Base-by-base conservation (phyloP, 805 yeast genomes). In the Sporopachydermia lactativora region DNA sequence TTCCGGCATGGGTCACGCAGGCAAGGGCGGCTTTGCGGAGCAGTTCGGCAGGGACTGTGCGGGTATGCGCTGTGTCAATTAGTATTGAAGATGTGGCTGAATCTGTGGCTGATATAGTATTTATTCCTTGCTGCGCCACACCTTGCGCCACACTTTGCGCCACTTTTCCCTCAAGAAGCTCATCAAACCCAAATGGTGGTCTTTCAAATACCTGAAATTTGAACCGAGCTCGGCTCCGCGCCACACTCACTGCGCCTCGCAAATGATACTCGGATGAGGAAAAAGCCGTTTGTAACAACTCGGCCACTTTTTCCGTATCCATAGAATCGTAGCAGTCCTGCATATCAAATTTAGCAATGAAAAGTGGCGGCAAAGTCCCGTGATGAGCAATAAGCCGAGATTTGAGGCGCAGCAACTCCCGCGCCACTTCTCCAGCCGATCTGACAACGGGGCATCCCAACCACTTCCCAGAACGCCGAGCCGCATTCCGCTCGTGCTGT, bases 281-380 rank as follows among this genome's bases (percentile, higher is more conserved):
- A 59, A 45, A 65, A 53, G 18, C 49, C 41, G 1, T 52, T 48
- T 1, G 71, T 47, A 18, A 65, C 51, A 24, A 24, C 3, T 54
- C 46, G 2, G 65, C 41, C 2, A 72, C 60, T 43, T 63, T 64
- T 0, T 50, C 47, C 37, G 69, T 71, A 13, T 81, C 76, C 14
- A 86, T 61, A 2, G 75, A 70, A 50, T 89, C 96, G 54, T 75
- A 88, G 42, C 95, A 85, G 3, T 77, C 68, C 42, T 66, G 68
- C 46, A 82, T 74, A 54, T 88, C 97, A 55, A 84, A 81, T 48
- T 81, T 83, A 17, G 81, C 61, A 13, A 70, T 70, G 50, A 62
- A 70, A 0, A 77, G 46, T 1, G 47, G 39, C 0, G 73, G 73
- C 3, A 66, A 13, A 2, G 37, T 8, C 2, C 39, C 36, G 37